Base-by-base conservation (phyloP, 2,329 filamentous ascomycete genomes). In the Huntiella moniliformis region DNA sequence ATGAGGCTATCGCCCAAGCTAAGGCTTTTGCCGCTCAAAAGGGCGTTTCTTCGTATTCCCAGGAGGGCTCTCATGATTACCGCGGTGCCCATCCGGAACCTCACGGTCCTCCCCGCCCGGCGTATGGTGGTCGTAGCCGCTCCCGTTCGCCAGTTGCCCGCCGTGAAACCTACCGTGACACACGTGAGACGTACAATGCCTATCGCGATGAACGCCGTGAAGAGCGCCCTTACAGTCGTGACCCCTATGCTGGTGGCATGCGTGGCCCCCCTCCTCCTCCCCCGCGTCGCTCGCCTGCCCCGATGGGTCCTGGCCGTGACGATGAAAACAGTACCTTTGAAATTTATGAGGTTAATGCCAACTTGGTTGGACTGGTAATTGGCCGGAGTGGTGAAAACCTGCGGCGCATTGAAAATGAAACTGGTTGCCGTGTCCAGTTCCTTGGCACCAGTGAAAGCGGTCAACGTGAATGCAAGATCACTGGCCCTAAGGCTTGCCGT, bases 361-460 rank as follows among this genome's bases (percentile, higher is more conserved):
- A 77, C 55, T 70, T 93, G 41, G 86, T 94, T 44, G 86, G 86
- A 37, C 68, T 94, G 32, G 92, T 94, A 56, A 94, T 94, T 57
- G 86, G 86, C 45, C 77, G 86, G 50, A 82, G 87, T 57, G 86
- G 86, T 53, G 87, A 94, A 63, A 94, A 92, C 54, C 66, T 94
- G 38, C 72, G 84, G 53, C 78, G 83, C 49, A 84, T 94, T 52
- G 87, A 94, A 61, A 68, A 74, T 39, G 84, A 92, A 54, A 85
- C 80, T 41, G 76, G 76, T 45, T 87, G 85, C 54, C 73, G 86
- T 49, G 85, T 94, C 18, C 86, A 94, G 62, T 94, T 94, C 58
- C 70, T 93, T 50, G 81, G 85, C 32, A 74, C 82, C 12, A 74
- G 77, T 49, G 79, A 85, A 56, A 76, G 74, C 39, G 82, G 81